Percentiles rank a stretch among this genome's conserved stretches.
These are phyloP conservation scores for Fragilariopsis cylindrus DNA, from an alignment of 108 stramenopile genomes.

Conservation along the genomic window DNA sequence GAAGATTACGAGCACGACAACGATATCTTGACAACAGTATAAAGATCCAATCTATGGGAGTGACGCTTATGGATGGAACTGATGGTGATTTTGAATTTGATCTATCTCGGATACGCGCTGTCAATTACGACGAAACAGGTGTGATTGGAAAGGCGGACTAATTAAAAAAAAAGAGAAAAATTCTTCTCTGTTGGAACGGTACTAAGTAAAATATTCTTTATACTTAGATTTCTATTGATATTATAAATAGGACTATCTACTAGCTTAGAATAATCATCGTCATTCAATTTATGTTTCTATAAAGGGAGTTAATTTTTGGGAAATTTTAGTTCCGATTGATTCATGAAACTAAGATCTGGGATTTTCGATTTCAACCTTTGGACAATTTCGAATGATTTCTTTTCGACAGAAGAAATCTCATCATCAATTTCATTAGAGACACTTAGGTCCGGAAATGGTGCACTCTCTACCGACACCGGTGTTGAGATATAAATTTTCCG, in stretches of 20 bases:
- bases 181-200: not conserved
- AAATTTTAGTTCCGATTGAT: conserved; percentile 26
- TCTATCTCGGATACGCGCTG: conserved; percentile 70
- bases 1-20: conserved; percentile 59
- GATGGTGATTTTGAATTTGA: conserved; percentile 83
- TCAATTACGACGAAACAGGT: conserved; percentile 60
- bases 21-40: conserved; percentile 64
- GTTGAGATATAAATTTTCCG: not conserved
- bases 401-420: not conserved
- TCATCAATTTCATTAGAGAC: not conserved
- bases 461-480: not conserved
- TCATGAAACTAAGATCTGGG: conserved; percentile 43
- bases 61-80: conserved; percentile 81
- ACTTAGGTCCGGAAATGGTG: conserved; percentile 2
- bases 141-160: conserved; percentile 34
- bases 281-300: not conserved
- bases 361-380: conserved; percentile 12
- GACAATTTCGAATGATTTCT: not conserved
- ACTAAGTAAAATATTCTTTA: no score
- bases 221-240: no score
- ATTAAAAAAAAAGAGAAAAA: not conserved
- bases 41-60: conserved; percentile 66
- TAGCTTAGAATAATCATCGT: no score
- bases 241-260: no score
- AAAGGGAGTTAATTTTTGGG: conserved; percentile 16